Percentiles rank a stretch among this genome's conserved stretches.
phyloP scores from a whole-genome alignment of 176 grass and related monocot genomes.

The Cenchrus fungigraminus region DNA sequence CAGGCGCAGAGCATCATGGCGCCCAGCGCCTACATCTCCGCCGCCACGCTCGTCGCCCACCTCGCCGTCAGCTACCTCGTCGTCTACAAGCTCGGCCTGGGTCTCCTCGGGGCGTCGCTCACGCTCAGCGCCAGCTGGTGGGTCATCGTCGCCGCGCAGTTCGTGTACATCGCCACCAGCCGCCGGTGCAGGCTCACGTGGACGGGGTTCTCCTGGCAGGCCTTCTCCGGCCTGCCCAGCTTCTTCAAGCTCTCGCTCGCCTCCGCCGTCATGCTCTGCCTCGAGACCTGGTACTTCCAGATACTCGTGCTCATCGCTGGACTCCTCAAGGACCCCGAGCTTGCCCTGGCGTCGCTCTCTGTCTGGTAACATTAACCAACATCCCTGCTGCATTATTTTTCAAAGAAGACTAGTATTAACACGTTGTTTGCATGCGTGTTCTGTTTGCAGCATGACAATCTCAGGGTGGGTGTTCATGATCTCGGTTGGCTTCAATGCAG shows the following conservation, averaged over 20 bases:
- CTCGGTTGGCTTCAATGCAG: slow-evolving; percentile 28
- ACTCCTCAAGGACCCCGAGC: slow-evolving; percentile 53
- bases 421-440: neutral
- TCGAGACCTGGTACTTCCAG: slow-evolving; percentile 75
- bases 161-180: slow-evolving; percentile 61
- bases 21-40: slow-evolving; percentile 67
- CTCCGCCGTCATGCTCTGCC: slow-evolving; percentile 67
- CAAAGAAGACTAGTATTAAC: too few relatives aligned
- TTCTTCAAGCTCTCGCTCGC: slow-evolving; percentile 60
- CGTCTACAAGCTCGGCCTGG: neutral
- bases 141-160: slow-evolving; percentile 63
- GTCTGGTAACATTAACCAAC: slow-evolving; percentile 1
- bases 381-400: too few relatives aligned
- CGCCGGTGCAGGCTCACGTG: slow-evolving; percentile 49
- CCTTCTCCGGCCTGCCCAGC: slow-evolving; percentile 46
- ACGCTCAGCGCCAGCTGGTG: slow-evolving; percentile 74
- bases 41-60: slow-evolving; percentile 35
- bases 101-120: neutral
- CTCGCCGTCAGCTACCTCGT: slow-evolving; percentile 10
- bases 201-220: slow-evolving; percentile 59
- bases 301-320: slow-evolving; percentile 66
- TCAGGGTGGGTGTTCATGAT: slow-evolving; percentile 33
- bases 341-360: slow-evolving; percentile 49
- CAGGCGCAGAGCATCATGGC: slow-evolving; percentile 81
- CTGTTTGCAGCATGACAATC: neutral